Evolutionary conservation across 371 early-diverging fungal species (phyloP).

Genomic region (Apophysomyces sp.): DNA sequence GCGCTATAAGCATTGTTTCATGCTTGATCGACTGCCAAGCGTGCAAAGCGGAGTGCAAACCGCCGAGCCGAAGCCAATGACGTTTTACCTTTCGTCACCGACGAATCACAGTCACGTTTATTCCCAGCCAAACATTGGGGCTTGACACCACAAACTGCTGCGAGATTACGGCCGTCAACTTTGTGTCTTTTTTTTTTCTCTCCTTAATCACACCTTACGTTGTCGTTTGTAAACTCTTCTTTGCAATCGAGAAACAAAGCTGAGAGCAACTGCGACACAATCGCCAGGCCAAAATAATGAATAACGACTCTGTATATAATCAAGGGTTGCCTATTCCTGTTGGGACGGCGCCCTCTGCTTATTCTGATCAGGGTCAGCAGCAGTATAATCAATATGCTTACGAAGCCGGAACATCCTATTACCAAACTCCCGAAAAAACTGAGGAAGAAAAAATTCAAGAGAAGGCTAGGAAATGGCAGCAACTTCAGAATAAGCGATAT

Average conservation of each 20-base stretch:
- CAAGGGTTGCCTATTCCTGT: conserved; percentile 31
- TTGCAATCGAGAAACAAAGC: background rate
- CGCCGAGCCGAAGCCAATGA: too few species aligned
- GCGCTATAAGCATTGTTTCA: too few species aligned
- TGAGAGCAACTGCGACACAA: background rate
- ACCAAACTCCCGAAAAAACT: conserved; percentile 26
- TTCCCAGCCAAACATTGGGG: background rate
- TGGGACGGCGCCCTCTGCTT: conserved; percentile 29
- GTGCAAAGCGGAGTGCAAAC: too few species aligned
- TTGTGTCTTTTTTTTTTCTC: background rate
- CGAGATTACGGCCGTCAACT: background rate
- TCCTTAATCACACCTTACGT: background rate
- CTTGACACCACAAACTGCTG: too few species aligned
- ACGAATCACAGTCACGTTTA: background rate
- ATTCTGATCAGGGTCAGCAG: conserved; percentile 28
- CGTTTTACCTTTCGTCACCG: too few species aligned
- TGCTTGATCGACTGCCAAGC: too few species aligned
- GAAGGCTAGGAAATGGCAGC: conserved; percentile 88
- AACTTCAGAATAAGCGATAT: conserved; percentile 89
- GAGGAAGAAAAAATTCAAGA: conserved; percentile 66
- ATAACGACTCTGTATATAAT: conserved; percentile 4
- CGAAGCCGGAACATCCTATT: conserved; percentile 22
- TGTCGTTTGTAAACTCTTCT: background rate
- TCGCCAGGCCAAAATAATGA: background rate
- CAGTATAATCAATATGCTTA: conserved; percentile 37